Base-by-base conservation (phyloP, 2,329 filamentous ascomycete genomes). In the Paecilomyces formosus region DNA sequence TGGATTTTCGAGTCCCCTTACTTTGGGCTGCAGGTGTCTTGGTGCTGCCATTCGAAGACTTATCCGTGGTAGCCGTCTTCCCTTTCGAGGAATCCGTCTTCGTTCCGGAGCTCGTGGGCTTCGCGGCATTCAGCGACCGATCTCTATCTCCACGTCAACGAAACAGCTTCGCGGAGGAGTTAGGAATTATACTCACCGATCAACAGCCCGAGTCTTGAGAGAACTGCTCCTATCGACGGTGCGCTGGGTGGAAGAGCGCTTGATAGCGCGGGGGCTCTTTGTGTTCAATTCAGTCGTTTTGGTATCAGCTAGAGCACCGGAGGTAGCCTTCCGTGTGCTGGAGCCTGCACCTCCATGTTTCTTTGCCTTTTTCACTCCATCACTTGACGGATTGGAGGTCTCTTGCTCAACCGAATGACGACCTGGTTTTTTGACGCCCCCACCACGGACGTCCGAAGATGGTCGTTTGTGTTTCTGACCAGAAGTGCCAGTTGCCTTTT, bases 1-100 rank as follows among this genome's bases (percentile, higher is more conserved):
- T n/a, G 12, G 39, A 33, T 31, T 58, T 55, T 45, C 58, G 60
- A 13, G 12, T 31, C 49, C 56, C 49, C 50, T 58, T 61, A n/a
- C 9, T 30, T 45, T 57, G 21, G 18, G 54, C 15, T 31, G 35
- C 3, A 13, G 24, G 7, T 21, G 54, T 54, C 24, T 56, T 53
- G n/a, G 22, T 3, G 8, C 39, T 54, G 7, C 22, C 12, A n/a
- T 53, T 54, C 39, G 18, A 33, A 18, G 33, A 33, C 56, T 56
- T 12, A 24, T 50, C 53, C 18, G 18, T 24, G 15, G 56, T 50
- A 26, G 52, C 39, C 49, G 56, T 7, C 56, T 52, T 18, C 39
- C 51, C 22, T 53, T 52, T 45, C 39, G 39, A 45, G 15, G 39
- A 45, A 45, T 45, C 39, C n/a, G 15, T 45, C 39, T 45, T 45